Base-by-base conservation (phyloP, 306 rosid genomes). In the Astragalus membranaceus region DNA sequence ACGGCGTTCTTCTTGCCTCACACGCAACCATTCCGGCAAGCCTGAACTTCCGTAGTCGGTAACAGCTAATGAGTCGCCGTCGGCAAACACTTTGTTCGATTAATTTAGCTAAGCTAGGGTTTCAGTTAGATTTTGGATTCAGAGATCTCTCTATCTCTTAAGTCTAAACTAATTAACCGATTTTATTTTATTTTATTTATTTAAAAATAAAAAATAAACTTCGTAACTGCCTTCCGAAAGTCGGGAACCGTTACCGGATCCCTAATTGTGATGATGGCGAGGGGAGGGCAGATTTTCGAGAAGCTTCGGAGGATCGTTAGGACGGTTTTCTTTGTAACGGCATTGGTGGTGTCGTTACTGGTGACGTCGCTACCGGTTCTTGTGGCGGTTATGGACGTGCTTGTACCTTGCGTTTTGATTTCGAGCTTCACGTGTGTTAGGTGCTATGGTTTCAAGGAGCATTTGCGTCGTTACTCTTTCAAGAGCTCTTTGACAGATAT, bases 401-500 rank as follows among this genome's bases (percentile, higher is more conserved):
- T 94, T 42, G 97, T 88, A 44, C 95, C 96, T 0, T 89, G 85
- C 69, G 86, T 91, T 42, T 70, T 95, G 85, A 79, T 95, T 75
- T 91, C 99, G 3, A 91, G 88, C 85, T 91, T 95, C 81, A 84
- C 99, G 55, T 95, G 99, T 61, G 79, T 95, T 3, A 70, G 83
- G 59, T 91, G 99, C 77, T 86, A 86, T 11, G 75, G 88, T 14
- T 85, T 91, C 86, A 85, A 58, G 39, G 86, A 85, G 73, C 99
- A 91, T 85, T 80, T 91, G 76, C 80, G 43, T 73, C 91, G 91
- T 61, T 94, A 94, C 75, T 79, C 90, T 75, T 94, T 94, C 90
- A 88, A 82, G 80, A 94, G 88, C 81, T 94, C 97, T 23, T 85
- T 94, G 87, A 86, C 78, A 50, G 99, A 94, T 72, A 88, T 94